Evolutionary conservation across 2,329 filamentous ascomycete species (phyloP).

Genomic region (Aspergillus tubingensis): DNA sequence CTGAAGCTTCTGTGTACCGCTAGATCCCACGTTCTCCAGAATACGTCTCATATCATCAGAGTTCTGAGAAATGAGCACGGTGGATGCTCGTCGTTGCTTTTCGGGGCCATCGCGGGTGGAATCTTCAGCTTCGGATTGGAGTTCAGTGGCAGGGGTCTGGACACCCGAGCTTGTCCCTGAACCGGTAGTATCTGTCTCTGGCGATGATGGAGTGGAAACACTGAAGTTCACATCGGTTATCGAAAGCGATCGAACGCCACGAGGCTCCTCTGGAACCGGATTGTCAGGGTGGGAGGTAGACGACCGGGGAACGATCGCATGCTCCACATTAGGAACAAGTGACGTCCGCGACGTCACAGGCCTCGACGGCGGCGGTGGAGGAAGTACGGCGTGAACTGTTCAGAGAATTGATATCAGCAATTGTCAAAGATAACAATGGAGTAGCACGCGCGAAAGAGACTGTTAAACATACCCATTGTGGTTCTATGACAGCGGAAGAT

Average conservation of each 20-base stretch:
- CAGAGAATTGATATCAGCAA: background rate
- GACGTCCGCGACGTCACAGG: conserved; percentile 26
- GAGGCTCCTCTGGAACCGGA: conserved; percentile 52
- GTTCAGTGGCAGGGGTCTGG: conserved; percentile 46
- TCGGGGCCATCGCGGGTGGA: conserved; percentile 21
- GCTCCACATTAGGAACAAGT: conserved; percentile 27
- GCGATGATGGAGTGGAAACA: conserved; percentile 28
- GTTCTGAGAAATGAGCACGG: conserved; percentile 57
- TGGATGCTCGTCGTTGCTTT: conserved; percentile 48
- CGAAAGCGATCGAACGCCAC: conserved; percentile 38
- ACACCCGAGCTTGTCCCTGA: conserved; percentile 35
- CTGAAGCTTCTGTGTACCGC: conserved; percentile 61
- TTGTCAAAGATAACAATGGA: background rate
- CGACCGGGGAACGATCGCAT: conserved; percentile 38
- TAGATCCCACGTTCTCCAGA: conserved; percentile 54
- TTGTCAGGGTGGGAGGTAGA: conserved; percentile 50
- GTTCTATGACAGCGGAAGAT: background rate
- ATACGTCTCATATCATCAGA: conserved; percentile 61
- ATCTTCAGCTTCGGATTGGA: conserved; percentile 38
- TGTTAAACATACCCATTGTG: conserved; percentile 24
- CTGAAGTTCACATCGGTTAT: conserved; percentile 36
- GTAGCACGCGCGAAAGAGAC: background rate
- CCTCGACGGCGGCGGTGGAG: conserved; percentile 21
- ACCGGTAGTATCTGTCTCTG: conserved; percentile 39
- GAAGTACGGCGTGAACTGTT: conserved; percentile 35